A percentile compares a stretch with the other conserved stretches of the same genome.
These are phyloP conservation scores for Priceomyces medius DNA, from an alignment of 805 yeast species.

Conservation along the genomic window DNA sequence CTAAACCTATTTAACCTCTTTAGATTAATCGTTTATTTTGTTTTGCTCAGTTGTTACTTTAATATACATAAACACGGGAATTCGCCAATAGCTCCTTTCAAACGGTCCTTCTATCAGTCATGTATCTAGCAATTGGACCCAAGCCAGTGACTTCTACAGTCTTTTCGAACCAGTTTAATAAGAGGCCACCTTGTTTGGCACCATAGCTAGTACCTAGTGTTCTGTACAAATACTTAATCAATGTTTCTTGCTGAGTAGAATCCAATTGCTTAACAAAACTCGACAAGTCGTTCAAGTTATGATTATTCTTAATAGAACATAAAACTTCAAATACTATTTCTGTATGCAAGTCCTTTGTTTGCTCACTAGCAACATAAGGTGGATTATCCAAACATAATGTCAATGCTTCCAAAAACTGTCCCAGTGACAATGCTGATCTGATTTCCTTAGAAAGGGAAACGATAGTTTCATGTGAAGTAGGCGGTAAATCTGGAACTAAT, in stretches of 20 bases:
- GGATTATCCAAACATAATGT: slow-evolving; percentile 64
- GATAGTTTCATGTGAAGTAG: slow-evolving; percentile 49
- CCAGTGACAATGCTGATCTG: slow-evolving; percentile 65
- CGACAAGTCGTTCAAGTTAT: slow-evolving; percentile 66
- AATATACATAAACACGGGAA: slow-evolving; percentile 1
- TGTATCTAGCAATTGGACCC: slow-evolving; percentile 83
- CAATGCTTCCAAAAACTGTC: slow-evolving; percentile 69
- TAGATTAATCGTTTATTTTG: not conserved
- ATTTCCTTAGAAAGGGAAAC: slow-evolving; percentile 54
- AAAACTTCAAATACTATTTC: slow-evolving; percentile 67
- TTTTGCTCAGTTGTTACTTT: not conserved
- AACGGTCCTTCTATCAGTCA: slow-evolving; percentile 82
- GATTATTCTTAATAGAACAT: slow-evolving; percentile 47
- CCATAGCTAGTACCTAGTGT: slow-evolving; percentile 79
- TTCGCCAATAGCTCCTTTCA: slow-evolving; percentile 23
- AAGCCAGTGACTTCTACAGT: slow-evolving; percentile 80
- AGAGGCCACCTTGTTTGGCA: slow-evolving; percentile 80
- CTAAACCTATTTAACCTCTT: not conserved
- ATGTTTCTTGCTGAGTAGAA: slow-evolving; percentile 66
- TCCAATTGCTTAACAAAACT: slow-evolving; percentile 57
- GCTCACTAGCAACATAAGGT: slow-evolving; percentile 76
- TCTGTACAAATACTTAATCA: slow-evolving; percentile 81
- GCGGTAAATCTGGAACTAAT: slow-evolving; percentile 52
- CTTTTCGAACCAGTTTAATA: slow-evolving; percentile 91
- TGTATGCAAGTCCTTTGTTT: slow-evolving; percentile 46